Evolutionary conservation across 768 basidiomycete genomes (phyloP), one percentile per base, ranked within the genome.

Genomic region (Lactarius deliciosus): DNA sequence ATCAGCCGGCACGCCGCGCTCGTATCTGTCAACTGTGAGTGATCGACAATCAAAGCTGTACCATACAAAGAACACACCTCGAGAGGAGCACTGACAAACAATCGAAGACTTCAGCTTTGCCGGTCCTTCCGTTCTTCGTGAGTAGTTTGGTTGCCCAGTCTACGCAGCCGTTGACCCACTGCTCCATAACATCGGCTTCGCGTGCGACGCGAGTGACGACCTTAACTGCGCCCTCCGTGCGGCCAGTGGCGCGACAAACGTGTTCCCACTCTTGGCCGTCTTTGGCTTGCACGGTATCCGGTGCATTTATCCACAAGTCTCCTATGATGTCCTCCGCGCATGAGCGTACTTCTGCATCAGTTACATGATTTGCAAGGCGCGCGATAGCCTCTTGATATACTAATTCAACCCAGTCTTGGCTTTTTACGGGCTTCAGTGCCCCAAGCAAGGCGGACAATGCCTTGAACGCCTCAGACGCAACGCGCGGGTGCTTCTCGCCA

Each of bases 261-360:
- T 81, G 84, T 53, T 91, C 90, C 92, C 92, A 94, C 72, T 94
- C 92, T 70, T 84, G 85, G 61, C 85, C 81, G 50, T 84, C 84
- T 74, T 89, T 90, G 1, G 77, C 74, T 69, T 76, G 82, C 41
- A 92, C 81, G 16, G 86, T 76, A 57, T 94, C 92, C 0, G 90
- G 88, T 1, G 94, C 93, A 70, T 87, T 89, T 60, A 93, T 83
- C 88, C 97, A 93, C 10, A 98, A 78, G 74, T 94, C 90, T 1
- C 90, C 95, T 54, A 96, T 83, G 58, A 86, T 86, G 38, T 90
- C 87, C 71, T 98, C 90, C 0, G 94, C 94, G 69, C 84, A 86
- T 30, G 83, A 82, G 43, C 94, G 85, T 25, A 98, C 93, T 69
- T 97, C 96, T 4, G 91, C 87, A 75, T 98, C 96, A 1, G 96